A percentile compares a stretch with the other conserved stretches of the same genome.
phyloP scores from a whole-genome alignment of 2,329 filamentous ascomycete species.

The Teratosphaeria zuluensis region DNA sequence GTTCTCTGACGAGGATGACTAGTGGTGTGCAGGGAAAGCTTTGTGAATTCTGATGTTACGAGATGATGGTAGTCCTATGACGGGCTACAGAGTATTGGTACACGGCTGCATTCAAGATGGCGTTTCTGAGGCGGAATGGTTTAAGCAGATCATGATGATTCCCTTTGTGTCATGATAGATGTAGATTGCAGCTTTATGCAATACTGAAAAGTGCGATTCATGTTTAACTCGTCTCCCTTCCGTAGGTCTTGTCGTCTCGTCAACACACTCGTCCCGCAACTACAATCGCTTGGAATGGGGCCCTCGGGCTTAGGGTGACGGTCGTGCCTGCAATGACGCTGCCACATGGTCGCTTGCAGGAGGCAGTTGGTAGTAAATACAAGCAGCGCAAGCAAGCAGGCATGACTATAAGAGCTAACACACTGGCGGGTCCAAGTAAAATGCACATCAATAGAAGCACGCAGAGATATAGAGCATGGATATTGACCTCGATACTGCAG shows the following conservation, averaged over 20 bases:
- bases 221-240: not conserved
- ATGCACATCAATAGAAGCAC: not conserved
- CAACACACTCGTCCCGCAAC: not conserved
- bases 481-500: not conserved
- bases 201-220: slow-evolving; percentile 2
- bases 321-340: not conserved
- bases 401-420: not conserved
- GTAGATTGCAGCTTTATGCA: slow-evolving; percentile 4
- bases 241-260: not conserved
- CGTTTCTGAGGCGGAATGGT: not conserved
- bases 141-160: slow-evolving; percentile 3
- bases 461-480: not conserved
- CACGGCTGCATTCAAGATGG: not conserved
- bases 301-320: not conserved
- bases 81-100: not conserved
- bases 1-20: slow-evolving; percentile 60
- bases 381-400: not conserved
- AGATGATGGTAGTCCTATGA: not conserved
- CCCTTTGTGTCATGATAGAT: slow-evolving; percentile 8
- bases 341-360: not conserved
- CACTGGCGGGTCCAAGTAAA: not conserved
- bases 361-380: not conserved
- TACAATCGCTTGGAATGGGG: not conserved
- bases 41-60: not conserved
- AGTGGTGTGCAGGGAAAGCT: not conserved